Base-by-base conservation (phyloP, 768 basidiomycete genomes). In the Gautieria morchelliformis region DNA sequence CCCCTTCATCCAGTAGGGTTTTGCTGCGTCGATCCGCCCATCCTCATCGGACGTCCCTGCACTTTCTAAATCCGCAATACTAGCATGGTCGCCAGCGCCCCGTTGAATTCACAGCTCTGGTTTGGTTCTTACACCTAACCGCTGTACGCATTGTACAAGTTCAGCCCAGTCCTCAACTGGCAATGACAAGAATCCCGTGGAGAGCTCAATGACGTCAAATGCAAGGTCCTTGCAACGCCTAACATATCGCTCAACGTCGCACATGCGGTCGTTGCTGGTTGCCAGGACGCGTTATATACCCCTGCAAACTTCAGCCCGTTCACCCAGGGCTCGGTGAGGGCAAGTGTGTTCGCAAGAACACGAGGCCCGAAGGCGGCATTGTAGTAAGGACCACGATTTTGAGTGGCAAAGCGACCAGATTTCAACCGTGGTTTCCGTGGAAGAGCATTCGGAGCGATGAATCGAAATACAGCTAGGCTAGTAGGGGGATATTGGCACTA, bases 151-250 rank as follows among this genome's bases (percentile, higher is more conserved):
- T 58, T 74, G 70, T 39, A 77, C 68, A 52, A 76, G 63, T 5
- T n/a, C n/a, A n/a, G n/a, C n/a, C n/a, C n/a, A n/a, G n/a, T n/a
- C n/a, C n/a, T n/a, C n/a, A n/a, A n/a, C n/a, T n/a, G n/a, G n/a
- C n/a, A n/a, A n/a, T n/a, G n/a, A n/a, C n/a, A n/a, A n/a, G n/a
- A n/a, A n/a, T n/a, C n/a, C n/a, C n/a, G n/a, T n/a, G n/a, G n/a
- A n/a, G n/a, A n/a, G n/a, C n/a, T n/a, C n/a, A n/a, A 78, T 59
- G 17, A 77, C 74, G 61, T 74, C 75, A 61, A 77, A 74, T 69
- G 72, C 74, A 50, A 73, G 62, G 44, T 72, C 68, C 57, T 72
- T 71, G 64, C 71, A 72, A 30, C 67, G 64, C 39, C 64, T 62
- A 27, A 74, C 64, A 53, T 74, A 75, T 42, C 68, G 70, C 44